Conservation (phyloP, 2,329 filamentous ascomycete genomes). For the Cercospora zeae-maydis region DNA sequence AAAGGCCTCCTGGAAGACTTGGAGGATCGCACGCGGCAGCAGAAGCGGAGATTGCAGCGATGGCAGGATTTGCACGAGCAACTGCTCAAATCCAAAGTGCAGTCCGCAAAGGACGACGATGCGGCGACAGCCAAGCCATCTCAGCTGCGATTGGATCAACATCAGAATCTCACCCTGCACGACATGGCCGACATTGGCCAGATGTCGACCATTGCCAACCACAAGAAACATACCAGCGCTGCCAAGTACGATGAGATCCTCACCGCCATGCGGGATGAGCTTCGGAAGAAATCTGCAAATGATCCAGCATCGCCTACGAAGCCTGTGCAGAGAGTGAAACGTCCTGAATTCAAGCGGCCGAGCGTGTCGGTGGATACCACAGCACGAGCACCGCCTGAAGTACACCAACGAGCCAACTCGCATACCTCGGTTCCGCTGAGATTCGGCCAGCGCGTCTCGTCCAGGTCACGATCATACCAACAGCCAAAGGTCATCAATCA, state of each 20-base stretch:
- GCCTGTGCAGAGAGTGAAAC: slow-evolving; percentile 12
- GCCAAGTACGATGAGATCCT: slow-evolving; percentile 35
- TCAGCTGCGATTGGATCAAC: slow-evolving; percentile 31
- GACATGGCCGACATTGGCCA: slow-evolving; percentile 23
- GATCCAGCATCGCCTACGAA: slow-evolving; percentile 17
- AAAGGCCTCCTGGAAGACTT: slow-evolving; percentile 65
- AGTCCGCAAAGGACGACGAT: slow-evolving; percentile 9
- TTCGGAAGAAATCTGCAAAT: slow-evolving; percentile 27
- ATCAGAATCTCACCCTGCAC: slow-evolving; percentile 29
- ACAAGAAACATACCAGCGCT: slow-evolving; percentile 19
- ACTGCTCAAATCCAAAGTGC: slow-evolving; percentile 23
- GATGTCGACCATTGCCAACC: slow-evolving; percentile 13
- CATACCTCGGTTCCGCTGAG: slow-evolving; percentile 31
- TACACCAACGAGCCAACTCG: slow-evolving; percentile 26
- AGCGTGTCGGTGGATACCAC: slow-evolving; percentile 18
- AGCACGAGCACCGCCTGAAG: slow-evolving; percentile 13
- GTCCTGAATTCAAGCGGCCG: slow-evolving; percentile 14
- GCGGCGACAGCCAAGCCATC: slow-evolving; percentile 6
- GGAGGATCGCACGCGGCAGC: slow-evolving; percentile 62
- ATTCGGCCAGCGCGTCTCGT: slow-evolving; percentile 28
- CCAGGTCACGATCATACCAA: slow-evolving; percentile 31
- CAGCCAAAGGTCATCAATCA: slow-evolving; percentile 33
- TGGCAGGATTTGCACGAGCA: slow-evolving; percentile 66
- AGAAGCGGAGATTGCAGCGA: slow-evolving; percentile 64
- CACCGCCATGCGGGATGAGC: slow-evolving; percentile 36